A percentile compares a stretch with the other conserved stretches of the same genome.
phyloP scores from a whole-genome alignment of 2,329 filamentous ascomycete species.

The Ophiostoma montium region DNA sequence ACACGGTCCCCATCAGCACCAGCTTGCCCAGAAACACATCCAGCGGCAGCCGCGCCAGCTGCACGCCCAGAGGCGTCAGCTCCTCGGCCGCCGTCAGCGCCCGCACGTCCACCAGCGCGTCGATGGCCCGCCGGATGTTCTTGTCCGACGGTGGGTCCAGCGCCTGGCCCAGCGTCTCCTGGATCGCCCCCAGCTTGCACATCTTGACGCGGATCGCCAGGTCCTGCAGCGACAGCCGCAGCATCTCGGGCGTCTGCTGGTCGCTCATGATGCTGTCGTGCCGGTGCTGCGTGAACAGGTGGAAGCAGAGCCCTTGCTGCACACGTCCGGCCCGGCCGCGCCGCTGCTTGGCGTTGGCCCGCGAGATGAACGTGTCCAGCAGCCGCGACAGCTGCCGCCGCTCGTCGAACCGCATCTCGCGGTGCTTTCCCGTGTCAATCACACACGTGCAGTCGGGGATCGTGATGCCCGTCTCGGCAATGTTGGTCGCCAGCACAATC shows the following conservation, averaged over 20 bases:
- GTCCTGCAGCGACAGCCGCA: slow-evolving; percentile 85
- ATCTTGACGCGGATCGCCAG: slow-evolving; percentile 94
- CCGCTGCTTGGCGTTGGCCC: slow-evolving; percentile 89
- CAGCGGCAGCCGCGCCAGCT: slow-evolving; percentile 76
- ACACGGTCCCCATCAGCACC: slow-evolving; percentile 71
- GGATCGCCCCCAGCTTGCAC: slow-evolving; percentile 87
- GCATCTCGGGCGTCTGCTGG: slow-evolving; percentile 92
- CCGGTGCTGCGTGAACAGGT: slow-evolving; percentile 81
- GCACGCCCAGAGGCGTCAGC: slow-evolving; percentile 71
- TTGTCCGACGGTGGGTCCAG: slow-evolving; percentile 81
- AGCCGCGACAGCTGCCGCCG: slow-evolving; percentile 78
- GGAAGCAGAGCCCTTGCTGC: slow-evolving; percentile 87
- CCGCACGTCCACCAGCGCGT: slow-evolving; percentile 84
- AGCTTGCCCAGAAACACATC: slow-evolving; percentile 94
- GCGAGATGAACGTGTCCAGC: slow-evolving; percentile 88
- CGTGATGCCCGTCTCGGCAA: slow-evolving; percentile 95
- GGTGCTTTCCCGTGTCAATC: slow-evolving; percentile 91
- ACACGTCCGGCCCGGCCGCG: slow-evolving; percentile 90
- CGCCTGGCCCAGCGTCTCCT: slow-evolving; percentile 75
- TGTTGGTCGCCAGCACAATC: slow-evolving; percentile 94
- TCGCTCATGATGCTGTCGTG: slow-evolving; percentile 78
- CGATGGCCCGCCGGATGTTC: slow-evolving; percentile 85
- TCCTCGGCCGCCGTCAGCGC: slow-evolving; percentile 72
- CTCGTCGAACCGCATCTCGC: slow-evolving; percentile 96
- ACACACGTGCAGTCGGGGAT: slow-evolving; percentile 97